phyloP scores from a whole-genome alignment of 1,139 yeast species.

The Yamadazyma siamensis region DNA sequence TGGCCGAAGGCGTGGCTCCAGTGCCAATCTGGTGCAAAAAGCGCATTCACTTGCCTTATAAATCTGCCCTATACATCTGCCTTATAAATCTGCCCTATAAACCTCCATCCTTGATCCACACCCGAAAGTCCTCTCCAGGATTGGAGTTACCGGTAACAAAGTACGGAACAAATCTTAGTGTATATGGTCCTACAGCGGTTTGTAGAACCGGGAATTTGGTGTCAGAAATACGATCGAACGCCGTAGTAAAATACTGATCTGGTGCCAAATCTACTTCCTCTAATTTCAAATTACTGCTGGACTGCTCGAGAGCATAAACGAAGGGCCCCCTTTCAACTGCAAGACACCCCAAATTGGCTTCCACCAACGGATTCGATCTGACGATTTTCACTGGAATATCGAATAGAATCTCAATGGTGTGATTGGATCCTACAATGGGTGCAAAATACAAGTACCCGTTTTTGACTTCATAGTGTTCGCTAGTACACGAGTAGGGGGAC shows the following conservation, averaged over 20 bases:
- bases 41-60: no score
- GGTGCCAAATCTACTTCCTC: conserved; percentile 6
- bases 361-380: conserved; percentile 13
- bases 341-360: conserved; percentile 15
- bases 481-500: conserved; percentile 4
- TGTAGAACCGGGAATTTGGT: conserved; percentile 7
- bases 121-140: conserved; percentile 18
- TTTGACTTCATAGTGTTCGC: conserved; percentile 1
- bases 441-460: conserved; percentile 10
- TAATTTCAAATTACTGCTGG: conserved; percentile 9
- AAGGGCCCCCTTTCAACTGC: conserved; percentile 18
- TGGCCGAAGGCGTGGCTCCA: no score
- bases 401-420: conserved; percentile 9
- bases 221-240: conserved; percentile 4
- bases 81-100: neutral
- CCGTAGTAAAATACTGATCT: no score
- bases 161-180: conserved; percentile 17
- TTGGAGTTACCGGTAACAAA: conserved; percentile 16
- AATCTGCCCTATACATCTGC: no score
- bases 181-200: no score
- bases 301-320: conserved; percentile 16
- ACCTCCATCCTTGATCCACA: conserved; percentile 13
- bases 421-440: conserved; percentile 8
- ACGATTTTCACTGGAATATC: conserved; percentile 12
- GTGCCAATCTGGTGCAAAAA: no score